A percentile compares a stretch with the other conserved stretches of the same genome.
phyloP scores from a whole-genome alignment of 1,284 basidiomycete genomes.

The Pseudozyma sp. region DNA sequence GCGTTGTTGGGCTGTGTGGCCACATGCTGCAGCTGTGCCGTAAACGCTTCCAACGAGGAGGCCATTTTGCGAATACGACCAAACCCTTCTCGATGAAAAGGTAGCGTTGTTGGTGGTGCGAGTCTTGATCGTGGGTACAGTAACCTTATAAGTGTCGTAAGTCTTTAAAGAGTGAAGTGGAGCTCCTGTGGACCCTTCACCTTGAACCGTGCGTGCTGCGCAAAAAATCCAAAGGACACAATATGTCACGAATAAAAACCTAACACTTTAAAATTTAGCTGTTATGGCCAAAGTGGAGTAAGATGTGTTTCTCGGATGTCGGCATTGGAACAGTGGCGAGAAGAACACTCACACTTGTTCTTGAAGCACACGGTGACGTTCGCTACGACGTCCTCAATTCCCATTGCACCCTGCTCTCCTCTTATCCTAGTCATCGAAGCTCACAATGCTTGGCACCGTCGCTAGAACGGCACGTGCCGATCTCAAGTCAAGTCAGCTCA shows the following conservation, averaged over 20 bases:
- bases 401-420: not conserved
- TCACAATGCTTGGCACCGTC: conserved; percentile 17
- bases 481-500: conserved; percentile 43
- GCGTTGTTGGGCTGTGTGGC: conserved; percentile 38
- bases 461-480: conserved; percentile 31
- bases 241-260: no score
- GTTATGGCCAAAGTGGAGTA: conserved; percentile 6
- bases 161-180: no score
- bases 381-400: not conserved
- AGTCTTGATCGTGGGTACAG: not conserved
- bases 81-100: not conserved
- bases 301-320: conserved; percentile 14
- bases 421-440: not conserved
- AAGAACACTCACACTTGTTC: conserved; percentile 6
- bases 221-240: no score
- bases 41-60: conserved; percentile 22
- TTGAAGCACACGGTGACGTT: not conserved
- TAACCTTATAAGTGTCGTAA: not conserved
- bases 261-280: not conserved
- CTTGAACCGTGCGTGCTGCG: no score
- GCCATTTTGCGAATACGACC: conserved; percentile 10
- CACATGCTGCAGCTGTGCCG: conserved; percentile 30
- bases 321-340: conserved; percentile 16
- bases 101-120: no score
- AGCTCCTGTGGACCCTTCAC: no score